Evolutionary conservation across 306 rosid genomes (phyloP).

Genomic region (Trifolium dubium): DNA sequence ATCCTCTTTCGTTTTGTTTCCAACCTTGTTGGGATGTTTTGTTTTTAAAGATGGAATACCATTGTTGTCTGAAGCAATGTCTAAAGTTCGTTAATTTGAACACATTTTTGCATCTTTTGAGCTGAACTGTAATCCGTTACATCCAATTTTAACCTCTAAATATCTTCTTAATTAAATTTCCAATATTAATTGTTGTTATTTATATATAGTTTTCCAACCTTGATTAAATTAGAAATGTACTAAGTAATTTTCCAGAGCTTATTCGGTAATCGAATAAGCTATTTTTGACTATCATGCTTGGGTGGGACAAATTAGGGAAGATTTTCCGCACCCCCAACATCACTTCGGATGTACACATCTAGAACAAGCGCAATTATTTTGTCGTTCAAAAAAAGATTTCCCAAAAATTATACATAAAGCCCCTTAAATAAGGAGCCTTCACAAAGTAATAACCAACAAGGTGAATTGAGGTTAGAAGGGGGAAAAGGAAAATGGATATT

Average conservation of each 20-base stretch:
- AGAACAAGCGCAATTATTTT: no score
- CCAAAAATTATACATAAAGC: neutral
- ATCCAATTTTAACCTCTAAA: neutral
- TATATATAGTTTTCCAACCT: neutral
- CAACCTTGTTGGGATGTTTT: slow-evolving; percentile 1
- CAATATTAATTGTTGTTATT: neutral
- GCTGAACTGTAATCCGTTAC: slow-evolving; percentile 1
- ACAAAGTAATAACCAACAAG: neutral
- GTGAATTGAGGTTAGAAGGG: neutral
- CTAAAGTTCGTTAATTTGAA: neutral
- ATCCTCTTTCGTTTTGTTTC: neutral
- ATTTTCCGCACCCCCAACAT: no score
- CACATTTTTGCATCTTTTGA: neutral
- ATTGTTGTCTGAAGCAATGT: neutral
- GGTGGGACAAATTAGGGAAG: neutral
- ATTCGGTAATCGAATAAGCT: neutral
- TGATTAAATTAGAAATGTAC: neutral
- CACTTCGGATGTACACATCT: no score
- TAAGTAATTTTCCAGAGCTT: neutral
- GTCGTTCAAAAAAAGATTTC: neutral
- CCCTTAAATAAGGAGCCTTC: neutral
- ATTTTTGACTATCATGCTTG: neutral
- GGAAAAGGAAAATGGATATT: neutral
- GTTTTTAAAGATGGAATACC: slow-evolving; percentile 7
- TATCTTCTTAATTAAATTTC: neutral